Evolutionary conservation across 768 basidiomycete species (phyloP), one percentile per base, ranked within the genome.

Genomic region (Hericium rajendrae): DNA sequence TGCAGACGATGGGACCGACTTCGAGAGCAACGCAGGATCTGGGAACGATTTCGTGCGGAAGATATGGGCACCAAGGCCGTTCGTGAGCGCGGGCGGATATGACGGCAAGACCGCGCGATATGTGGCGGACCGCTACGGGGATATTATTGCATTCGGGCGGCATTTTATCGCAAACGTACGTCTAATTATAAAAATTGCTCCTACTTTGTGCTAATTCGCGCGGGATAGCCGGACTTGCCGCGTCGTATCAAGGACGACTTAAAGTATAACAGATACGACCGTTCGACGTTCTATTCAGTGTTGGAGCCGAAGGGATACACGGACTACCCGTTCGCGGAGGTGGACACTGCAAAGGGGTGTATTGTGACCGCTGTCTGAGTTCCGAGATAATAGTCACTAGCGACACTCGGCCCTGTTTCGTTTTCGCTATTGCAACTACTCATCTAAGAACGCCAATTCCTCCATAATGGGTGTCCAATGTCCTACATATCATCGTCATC

Each of bases 121-220:
- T 41, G 48, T 32, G 8, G 66, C 67, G 6, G 65, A 65, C 46
- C 53, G 60, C 58, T 59, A 63, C 6, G 64, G 62, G 15, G 62
- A 65, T 37, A 48, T 70, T 26, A 55, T 68, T 43, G 69, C 62
- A 9, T 70, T 65, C 50, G 70, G 66, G 1, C 62, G 66, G 3
- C 49, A 58, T 22, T 71, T 65, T 59, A 60, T 69, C 28, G 46
- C 69, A 1, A 71, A 70, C 54, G 70, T 71, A 54, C 38, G 69
- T 60, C 22, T 10, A 26, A 6, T 0, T 9, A 1, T 32, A 2
- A 32, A 32, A 2, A 32, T 9, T 6, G 6, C 32, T 32, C 32
- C 9, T 6, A 9, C 9, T 32, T 32, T 10, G 32, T 32, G 6
- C 32, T 32, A 9, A 32, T 32, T 32, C 8, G 32, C 8, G 32